phyloP scores from a whole-genome alignment of 2,329 filamentous ascomycete species.

The Aspergillus brasiliensis region DNA sequence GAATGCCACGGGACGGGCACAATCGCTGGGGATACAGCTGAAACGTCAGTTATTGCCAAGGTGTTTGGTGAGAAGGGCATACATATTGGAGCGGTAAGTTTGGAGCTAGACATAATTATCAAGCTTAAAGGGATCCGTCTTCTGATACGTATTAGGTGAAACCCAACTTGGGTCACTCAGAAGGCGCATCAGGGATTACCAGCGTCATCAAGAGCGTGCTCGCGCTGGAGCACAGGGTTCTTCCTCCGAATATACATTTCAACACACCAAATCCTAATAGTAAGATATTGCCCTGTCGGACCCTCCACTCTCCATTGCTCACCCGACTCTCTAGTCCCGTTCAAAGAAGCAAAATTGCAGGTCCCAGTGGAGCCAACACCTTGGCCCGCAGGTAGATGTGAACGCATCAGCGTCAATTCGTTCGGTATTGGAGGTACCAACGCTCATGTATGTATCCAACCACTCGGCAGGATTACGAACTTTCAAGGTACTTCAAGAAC shows the following conservation, averaged over 20 bases:
- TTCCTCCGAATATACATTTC: conserved; percentile 35
- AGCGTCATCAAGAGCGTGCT: conserved; percentile 31
- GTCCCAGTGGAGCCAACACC: conserved; percentile 21
- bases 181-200: conserved; percentile 30
- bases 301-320: background rate
- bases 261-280: conserved; percentile 29
- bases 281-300: background rate
- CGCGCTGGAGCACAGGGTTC: conserved; percentile 23
- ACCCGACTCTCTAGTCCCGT: too few relatives aligned
- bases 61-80: conserved; percentile 17
- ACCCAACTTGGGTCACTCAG: conserved; percentile 31
- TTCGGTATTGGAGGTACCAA: conserved; percentile 36
- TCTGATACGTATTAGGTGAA: conserved; percentile 21
- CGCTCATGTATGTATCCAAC: conserved; percentile 19
- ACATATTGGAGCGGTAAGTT: conserved; percentile 21
- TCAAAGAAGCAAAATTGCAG: conserved; percentile 15
- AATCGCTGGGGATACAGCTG: conserved; percentile 19
- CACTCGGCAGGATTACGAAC: too few relatives aligned
- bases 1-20: conserved; percentile 26
- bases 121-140: too few relatives aligned
- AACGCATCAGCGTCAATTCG: conserved; percentile 35
- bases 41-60: conserved; percentile 18
- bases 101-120: too few relatives aligned
- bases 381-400: conserved; percentile 28
- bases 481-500: background rate